These are phyloP conservation scores for Ustilago nuda DNA, from an alignment of 1,284 basidiomycete species.

Conservation along the genomic window DNA sequence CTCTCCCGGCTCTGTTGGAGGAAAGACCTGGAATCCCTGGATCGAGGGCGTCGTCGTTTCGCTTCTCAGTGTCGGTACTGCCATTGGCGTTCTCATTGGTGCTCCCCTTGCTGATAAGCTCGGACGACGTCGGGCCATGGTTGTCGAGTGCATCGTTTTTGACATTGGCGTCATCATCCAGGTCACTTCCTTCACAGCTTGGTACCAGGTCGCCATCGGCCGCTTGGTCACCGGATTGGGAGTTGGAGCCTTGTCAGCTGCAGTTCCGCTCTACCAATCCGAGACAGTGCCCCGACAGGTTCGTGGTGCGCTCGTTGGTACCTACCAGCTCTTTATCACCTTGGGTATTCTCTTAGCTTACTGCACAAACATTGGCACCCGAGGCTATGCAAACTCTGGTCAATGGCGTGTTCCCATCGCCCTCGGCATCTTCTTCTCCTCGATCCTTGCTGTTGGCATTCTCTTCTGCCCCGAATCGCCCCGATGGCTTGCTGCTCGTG, in stretches of 20 bases:
- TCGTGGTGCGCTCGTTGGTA: conserved; percentile 78
- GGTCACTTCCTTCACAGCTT: conserved; percentile 64
- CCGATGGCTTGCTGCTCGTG: conserved; percentile 75
- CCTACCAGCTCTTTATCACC: conserved; percentile 73
- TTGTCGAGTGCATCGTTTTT: conserved; percentile 77
- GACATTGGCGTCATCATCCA: conserved; percentile 78
- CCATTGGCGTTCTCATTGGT: conserved; percentile 66
- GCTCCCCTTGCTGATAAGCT: conserved; percentile 75
- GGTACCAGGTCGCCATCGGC: conserved; percentile 74
- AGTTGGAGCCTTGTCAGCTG: conserved; percentile 73
- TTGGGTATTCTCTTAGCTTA: conserved; percentile 80
- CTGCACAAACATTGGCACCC: conserved; percentile 68
- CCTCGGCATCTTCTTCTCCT: conserved; percentile 78
- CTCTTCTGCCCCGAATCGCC: conserved; percentile 82
- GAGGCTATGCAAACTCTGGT: conserved; percentile 61
- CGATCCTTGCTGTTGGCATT: conserved; percentile 78
- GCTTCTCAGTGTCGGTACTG: conserved; percentile 72
- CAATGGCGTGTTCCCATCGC: conserved; percentile 80
- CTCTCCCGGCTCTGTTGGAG: conserved; percentile 15
- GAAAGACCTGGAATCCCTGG: conserved; percentile 59
- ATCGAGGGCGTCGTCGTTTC: conserved; percentile 76
- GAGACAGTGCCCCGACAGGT: conserved; percentile 82
- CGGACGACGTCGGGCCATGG: conserved; percentile 80
- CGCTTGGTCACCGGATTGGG: conserved; percentile 75
- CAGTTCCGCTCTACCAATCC: conserved; percentile 81